phyloP scores from a whole-genome alignment of 169 alveolate species.

The Eimeria falciformis region DNA sequence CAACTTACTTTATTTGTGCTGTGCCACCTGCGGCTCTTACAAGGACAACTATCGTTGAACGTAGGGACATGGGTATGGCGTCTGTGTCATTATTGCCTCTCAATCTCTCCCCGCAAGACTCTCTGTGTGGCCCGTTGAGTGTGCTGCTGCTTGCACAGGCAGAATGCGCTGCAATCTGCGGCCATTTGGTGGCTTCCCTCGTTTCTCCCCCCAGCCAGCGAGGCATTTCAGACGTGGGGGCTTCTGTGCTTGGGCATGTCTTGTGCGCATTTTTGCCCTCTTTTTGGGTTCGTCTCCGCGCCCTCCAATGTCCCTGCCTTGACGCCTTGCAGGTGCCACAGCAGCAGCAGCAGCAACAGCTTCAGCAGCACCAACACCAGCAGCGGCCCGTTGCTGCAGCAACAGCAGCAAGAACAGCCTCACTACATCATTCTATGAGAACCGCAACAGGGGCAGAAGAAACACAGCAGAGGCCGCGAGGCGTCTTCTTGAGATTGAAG shows the following conservation, averaged over 20 bases:
- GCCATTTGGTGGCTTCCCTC: neutral
- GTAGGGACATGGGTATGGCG: no score
- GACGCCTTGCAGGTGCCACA: neutral
- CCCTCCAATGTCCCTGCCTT: neutral
- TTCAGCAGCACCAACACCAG: neutral
- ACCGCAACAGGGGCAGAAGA: neutral
- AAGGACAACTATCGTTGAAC: no score
- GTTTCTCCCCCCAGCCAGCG: slow-evolving; percentile 13
- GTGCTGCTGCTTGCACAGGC: neutral
- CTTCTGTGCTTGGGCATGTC: slow-evolving; percentile 18
- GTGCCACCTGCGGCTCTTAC: no score
- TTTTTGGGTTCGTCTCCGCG: slow-evolving; percentile 48
- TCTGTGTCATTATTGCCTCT: no score
- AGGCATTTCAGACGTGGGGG: slow-evolving; percentile 31
- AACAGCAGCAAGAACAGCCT: neutral
- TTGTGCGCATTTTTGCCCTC: slow-evolving; percentile 49
- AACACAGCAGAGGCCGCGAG: neutral
- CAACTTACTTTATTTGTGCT: no score
- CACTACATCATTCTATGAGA: neutral
- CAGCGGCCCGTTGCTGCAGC: neutral
- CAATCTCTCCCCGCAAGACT: no score
- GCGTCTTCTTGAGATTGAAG: neutral
- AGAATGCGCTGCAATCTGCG: neutral
- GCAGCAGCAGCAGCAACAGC: neutral
- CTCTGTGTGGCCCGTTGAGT: neutral